Conservation (phyloP, 352 stramenopile genomes). For the Pythium graminicola region DNA sequence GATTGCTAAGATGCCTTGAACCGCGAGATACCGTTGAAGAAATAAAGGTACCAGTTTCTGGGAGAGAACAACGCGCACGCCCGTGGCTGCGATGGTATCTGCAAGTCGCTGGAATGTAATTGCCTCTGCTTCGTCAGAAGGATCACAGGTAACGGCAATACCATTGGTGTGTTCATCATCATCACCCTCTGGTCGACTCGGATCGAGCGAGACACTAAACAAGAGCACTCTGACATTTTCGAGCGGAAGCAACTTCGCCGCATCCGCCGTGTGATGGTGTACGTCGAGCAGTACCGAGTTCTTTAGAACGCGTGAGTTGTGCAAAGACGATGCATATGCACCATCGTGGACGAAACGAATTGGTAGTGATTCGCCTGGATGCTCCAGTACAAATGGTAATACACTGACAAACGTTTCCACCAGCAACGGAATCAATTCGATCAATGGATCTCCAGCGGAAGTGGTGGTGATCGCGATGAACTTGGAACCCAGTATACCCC, state of each 20-base stretch:
- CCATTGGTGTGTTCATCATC: neutral
- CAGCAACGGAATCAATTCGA: slow-evolving; percentile 28
- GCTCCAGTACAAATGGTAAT: slow-evolving; percentile 28
- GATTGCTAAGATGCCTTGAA: slow-evolving; percentile 39
- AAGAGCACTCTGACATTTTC: slow-evolving; percentile 32
- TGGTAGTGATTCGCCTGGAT: slow-evolving; percentile 38
- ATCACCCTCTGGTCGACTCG: slow-evolving; percentile 14
- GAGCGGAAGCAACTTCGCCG: slow-evolving; percentile 8
- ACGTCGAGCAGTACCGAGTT: slow-evolving; percentile 38
- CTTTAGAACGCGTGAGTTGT: slow-evolving; percentile 35
- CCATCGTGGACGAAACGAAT: slow-evolving; percentile 38
- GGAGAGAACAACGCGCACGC: slow-evolving; percentile 37
- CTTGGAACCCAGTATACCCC: slow-evolving; percentile 40
- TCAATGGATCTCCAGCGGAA: slow-evolving; percentile 5
- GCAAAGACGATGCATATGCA: slow-evolving; percentile 15
- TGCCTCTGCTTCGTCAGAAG: neutral
- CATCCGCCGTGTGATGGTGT: neutral
- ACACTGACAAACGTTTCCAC: slow-evolving; percentile 42
- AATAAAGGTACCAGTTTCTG: slow-evolving; percentile 52
- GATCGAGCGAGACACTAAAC: slow-evolving; percentile 59
- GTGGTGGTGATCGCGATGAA: slow-evolving; percentile 14
- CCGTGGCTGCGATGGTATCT: slow-evolving; percentile 28
- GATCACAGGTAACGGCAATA: neutral
- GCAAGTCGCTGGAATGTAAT: slow-evolving; percentile 3
- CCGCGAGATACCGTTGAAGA: slow-evolving; percentile 32